Conservation (phyloP, 106 monocot genomes). For the Allium sativum region DNA sequence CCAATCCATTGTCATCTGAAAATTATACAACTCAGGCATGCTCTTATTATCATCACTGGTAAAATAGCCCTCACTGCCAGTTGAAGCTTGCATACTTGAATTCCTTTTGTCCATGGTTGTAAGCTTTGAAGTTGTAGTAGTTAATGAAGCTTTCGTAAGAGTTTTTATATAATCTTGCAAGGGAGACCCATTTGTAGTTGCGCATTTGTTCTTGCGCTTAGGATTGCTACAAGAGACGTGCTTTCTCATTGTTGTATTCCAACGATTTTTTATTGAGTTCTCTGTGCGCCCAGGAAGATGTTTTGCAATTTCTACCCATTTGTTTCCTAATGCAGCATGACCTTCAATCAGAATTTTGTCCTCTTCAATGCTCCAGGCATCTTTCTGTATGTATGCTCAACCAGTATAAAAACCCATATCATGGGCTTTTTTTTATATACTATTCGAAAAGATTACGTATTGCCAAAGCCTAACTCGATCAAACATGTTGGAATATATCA, state of each 20-base stretch:
- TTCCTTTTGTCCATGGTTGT: not conserved
- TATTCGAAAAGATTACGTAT: too few relatives aligned
- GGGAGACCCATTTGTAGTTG: slow-evolving; percentile 30
- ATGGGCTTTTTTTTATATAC: too few relatives aligned
- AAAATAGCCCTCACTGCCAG: not conserved
- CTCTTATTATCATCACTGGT: slow-evolving; percentile 10
- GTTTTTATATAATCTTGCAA: slow-evolving; percentile 71
- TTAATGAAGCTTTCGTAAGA: slow-evolving; percentile 15
- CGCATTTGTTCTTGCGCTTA: slow-evolving; percentile 21
- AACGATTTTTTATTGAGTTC: slow-evolving; percentile 95
- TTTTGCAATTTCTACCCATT: slow-evolving; percentile 87
- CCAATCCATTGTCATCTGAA: slow-evolving; percentile 11
- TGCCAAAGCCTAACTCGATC: too few relatives aligned
- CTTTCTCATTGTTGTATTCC: slow-evolving; percentile 84
- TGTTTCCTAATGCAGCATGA: slow-evolving; percentile 68
- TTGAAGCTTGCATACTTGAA: not conserved
- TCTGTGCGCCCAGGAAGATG: slow-evolving; percentile 78
- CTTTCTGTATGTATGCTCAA: slow-evolving; percentile 41
- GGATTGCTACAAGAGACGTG: slow-evolving; percentile 18
- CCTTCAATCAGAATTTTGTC: slow-evolving; percentile 60
- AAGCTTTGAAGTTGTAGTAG: slow-evolving; percentile 1
- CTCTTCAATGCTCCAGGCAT: slow-evolving; percentile 77
- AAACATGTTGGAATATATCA: too few relatives aligned
- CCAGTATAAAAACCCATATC: not conserved
- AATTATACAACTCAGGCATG: slow-evolving; percentile 3